Evolutionary conservation across 495 filamentous ascomycete species (phyloP).

Genomic region (Aspergillus nidulans): DNA sequence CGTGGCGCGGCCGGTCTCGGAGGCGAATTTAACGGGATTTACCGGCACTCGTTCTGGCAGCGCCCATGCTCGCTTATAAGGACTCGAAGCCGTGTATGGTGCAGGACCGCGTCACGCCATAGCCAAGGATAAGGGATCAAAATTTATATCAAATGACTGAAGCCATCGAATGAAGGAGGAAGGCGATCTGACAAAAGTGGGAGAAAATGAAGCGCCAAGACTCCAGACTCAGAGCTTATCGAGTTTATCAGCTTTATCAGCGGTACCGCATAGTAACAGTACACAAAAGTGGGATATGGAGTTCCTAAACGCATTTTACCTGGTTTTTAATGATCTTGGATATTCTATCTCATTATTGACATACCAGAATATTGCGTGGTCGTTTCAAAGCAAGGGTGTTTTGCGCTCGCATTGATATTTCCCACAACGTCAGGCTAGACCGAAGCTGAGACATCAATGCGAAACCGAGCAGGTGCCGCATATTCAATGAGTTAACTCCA

Average conservation of each 20-base stretch:
- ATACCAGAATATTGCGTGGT: no score
- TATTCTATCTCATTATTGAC: no score
- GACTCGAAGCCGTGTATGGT: neutral
- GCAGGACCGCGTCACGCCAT: neutral
- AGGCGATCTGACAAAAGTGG: slow-evolving; percentile 9
- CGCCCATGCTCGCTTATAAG: neutral
- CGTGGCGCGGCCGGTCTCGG: slow-evolving; percentile 1
- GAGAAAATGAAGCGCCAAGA: slow-evolving; percentile 15
- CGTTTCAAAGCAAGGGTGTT: no score
- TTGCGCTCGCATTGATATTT: no score
- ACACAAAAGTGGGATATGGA: neutral
- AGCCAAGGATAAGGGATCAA: neutral
- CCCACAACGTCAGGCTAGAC: no score
- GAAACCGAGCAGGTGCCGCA: no score
- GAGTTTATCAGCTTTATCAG: neutral
- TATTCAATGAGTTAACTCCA: no score
- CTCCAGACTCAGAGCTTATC: slow-evolving; percentile 7
- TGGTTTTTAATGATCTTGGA: no score
- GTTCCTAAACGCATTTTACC: neutral
- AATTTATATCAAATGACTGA: neutral
- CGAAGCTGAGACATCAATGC: no score
- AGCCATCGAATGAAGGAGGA: neutral
- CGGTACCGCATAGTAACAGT: no score
- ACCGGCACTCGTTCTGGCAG: neutral
- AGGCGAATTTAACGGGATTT: neutral